Evolutionary conservation across 1,284 basidiomycete species (phyloP).

Genomic region (Cutaneotrichosporon cavernicola): DNA sequence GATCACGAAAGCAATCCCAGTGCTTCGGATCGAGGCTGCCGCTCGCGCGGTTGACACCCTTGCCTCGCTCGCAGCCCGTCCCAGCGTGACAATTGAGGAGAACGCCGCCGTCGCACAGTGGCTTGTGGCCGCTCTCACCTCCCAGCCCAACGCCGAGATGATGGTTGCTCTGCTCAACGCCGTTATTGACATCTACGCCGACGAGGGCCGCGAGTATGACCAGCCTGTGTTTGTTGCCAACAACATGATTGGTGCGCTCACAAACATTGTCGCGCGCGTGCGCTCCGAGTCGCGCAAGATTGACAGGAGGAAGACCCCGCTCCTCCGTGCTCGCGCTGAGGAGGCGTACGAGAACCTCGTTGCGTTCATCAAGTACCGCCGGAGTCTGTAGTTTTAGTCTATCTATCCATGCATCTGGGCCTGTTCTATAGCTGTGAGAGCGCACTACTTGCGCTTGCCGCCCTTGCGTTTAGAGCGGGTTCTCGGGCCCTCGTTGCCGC

Average conservation of each 20-base stretch:
- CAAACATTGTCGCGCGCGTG: conserved; percentile 60
- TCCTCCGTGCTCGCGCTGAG: conserved; percentile 54
- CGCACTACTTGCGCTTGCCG: conserved; percentile 20
- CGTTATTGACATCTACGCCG: conserved; percentile 91
- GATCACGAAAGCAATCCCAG: conserved; percentile 66
- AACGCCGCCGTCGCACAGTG: conserved; percentile 56
- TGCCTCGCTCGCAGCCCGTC: conserved; percentile 72
- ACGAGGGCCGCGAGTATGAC: conserved; percentile 81
- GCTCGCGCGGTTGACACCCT: conserved; percentile 79
- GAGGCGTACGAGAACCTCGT: conserved; percentile 70
- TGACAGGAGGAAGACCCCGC: conserved; percentile 55
- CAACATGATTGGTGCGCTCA: conserved; percentile 60
- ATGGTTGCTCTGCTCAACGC: conserved; percentile 79
- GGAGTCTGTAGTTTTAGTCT: conserved; percentile 38
- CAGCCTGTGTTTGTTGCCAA: conserved; percentile 67
- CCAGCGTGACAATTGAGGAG: conserved; percentile 61
- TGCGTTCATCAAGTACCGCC: conserved; percentile 85
- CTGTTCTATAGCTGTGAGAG: not conserved
- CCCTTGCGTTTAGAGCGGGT: conserved; percentile 14
- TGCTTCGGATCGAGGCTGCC: conserved; percentile 59
- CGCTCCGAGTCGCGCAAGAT: conserved; percentile 62
- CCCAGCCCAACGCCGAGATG: conserved; percentile 63
- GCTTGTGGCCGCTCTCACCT: conserved; percentile 45
- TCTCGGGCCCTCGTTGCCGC: not conserved
- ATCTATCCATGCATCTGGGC: conserved; percentile 21